Evolutionary conservation across 78 protist genomes (phyloP), one percentile per base, ranked within the genome.

Genomic region (Corallochytrium limacisporum): DNA sequence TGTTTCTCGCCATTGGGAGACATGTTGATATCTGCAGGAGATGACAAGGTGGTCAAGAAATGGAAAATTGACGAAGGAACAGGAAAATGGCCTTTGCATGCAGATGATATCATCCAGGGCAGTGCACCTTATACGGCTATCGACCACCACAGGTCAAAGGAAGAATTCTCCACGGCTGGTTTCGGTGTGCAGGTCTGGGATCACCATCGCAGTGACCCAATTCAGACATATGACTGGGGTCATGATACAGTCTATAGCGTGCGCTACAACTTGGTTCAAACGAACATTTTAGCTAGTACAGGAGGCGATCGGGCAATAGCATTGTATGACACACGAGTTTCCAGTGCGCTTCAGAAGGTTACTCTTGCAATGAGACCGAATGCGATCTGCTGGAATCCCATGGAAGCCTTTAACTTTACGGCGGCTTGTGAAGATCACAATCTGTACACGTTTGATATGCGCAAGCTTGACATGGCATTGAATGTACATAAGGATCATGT

Each of bases 371-470:
- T 62, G 57, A 72, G 60, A 38, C 28, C 62, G 15, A 60, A 72
- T 10, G 63, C 67, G 31, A 15, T 75, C 9, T 36, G 83, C 46
- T 93, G 95, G 96, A 91, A 90, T 61, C 98, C 98, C 12, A 76
- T 66, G 70, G 87, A 87, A 35, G 83, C 97, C 1, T 81, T 68
- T 36, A 72, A 77, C 37, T 75, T 91, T 28, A 82, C 84, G 0
- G 69, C 50, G 0, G 94, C 95, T 33, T 81, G 73, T 46, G 98
- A 94, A 38, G 98, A 93, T 55, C 84, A 77, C 71, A 89, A 91
- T 6, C 50, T 53, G 24, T 94, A 94, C 48, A 77, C 90, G 9
- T 94, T 85, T 78, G 98, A 94, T 70, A 89, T 90, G 81, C 72
- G 98, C 24, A 78, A 72, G 49, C 56, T 92, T 24, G 51, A 72